Conservation (phyloP, 2,329 filamentous ascomycete species). For the Neopestalotiopsis sp. region DNA sequence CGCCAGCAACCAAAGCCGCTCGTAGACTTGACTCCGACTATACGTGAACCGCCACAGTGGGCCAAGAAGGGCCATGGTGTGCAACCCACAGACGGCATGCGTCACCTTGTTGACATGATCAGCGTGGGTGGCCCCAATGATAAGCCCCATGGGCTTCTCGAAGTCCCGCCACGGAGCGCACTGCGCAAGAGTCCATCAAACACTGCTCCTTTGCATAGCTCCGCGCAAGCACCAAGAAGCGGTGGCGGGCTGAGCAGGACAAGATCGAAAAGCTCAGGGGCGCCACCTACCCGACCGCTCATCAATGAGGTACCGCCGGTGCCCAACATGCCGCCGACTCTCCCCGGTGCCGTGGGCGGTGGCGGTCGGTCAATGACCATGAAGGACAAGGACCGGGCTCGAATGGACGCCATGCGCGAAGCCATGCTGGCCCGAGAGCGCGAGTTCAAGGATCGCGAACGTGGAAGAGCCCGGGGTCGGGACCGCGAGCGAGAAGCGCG, state of each 20-base stretch:
- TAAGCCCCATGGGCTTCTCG: conserved; percentile 22
- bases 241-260: conserved; percentile 27
- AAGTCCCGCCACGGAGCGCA: conserved; percentile 31
- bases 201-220: conserved; percentile 19
- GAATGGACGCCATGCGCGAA: conserved; percentile 14
- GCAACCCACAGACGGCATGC: conserved; percentile 36
- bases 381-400: conserved; percentile 14
- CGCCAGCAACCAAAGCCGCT: conserved; percentile 35
- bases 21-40: conserved; percentile 29
- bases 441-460: conserved; percentile 15
- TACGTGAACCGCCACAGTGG: conserved; percentile 38
- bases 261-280: conserved; percentile 34
- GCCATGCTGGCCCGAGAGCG: background rate
- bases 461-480: conserved; percentile 20
- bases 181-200: conserved; percentile 28
- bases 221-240: conserved; percentile 11
- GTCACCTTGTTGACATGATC: conserved; percentile 38
- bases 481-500: conserved; percentile 29
- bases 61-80: conserved; percentile 37
- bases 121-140: conserved; percentile 24
- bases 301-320: conserved; percentile 30
- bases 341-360: conserved; percentile 23
- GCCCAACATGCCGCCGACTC: conserved; percentile 31
- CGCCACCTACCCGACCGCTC: conserved; percentile 24
- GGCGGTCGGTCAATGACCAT: conserved; percentile 10